Evolutionary conservation across 768 basidiomycete species (phyloP).

Genomic region (Mycena indigotica): DNA sequence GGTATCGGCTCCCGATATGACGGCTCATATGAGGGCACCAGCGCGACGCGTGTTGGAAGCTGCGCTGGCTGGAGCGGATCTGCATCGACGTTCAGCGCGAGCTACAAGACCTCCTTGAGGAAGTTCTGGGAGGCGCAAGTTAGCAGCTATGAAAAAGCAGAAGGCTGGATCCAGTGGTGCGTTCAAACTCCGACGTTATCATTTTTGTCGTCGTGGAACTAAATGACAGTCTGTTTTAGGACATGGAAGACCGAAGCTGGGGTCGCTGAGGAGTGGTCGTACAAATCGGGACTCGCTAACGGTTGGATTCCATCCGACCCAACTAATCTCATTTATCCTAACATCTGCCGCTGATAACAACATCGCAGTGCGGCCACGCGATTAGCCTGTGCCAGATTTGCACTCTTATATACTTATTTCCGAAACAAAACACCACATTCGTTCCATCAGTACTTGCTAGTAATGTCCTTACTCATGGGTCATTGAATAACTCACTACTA

Average conservation of each 20-base stretch:
- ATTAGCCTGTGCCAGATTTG: too few species aligned
- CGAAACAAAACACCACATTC: too few species aligned
- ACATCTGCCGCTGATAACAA: conserved; percentile 68
- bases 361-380: too few species aligned
- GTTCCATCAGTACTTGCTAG: too few species aligned
- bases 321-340: conserved; percentile 53
- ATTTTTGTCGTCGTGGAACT: not conserved
- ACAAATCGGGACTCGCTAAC: conserved; percentile 73
- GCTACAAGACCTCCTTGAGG: conserved; percentile 80
- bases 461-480: too few species aligned
- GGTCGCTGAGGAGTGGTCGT: conserved; percentile 85
- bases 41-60: conserved; percentile 69
- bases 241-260: conserved; percentile 74
- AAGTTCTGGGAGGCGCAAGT: conserved; percentile 87
- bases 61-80: conserved; percentile 74
- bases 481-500: too few species aligned
- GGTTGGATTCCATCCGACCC: conserved; percentile 83
- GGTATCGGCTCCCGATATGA: conserved; percentile 69
- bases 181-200: too few species aligned
- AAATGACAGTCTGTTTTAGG: conserved; percentile 34
- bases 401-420: too few species aligned
- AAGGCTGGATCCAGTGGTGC: conserved; percentile 72
- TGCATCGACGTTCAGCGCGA: conserved; percentile 71
- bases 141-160: conserved; percentile 66
- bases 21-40: conserved; percentile 62